Evolutionary conservation across 1,139 yeast genomes (phyloP).

Genomic region (Suhomyces taliae): DNA sequence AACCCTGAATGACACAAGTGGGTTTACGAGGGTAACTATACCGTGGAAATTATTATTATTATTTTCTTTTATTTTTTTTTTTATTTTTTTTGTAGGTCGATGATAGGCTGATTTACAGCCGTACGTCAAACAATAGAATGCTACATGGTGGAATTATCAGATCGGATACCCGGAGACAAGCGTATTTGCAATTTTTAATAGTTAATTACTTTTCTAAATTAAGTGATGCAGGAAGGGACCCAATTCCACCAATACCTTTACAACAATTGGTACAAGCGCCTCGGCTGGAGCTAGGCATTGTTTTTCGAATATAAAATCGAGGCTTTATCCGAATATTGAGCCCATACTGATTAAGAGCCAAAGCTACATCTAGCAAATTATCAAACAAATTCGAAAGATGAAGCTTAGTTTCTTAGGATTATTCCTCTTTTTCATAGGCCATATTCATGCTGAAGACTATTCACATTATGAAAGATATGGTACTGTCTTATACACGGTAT

Average conservation of each 20-base stretch:
- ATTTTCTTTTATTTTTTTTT: too few species aligned
- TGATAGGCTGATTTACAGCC: slow-evolving; percentile 5
- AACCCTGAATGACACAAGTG: background rate
- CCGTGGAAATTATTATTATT: too few species aligned
- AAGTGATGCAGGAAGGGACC: background rate
- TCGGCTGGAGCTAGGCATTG: background rate
- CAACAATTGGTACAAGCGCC: background rate
- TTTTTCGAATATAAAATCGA: background rate
- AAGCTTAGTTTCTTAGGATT: background rate
- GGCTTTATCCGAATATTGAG: background rate
- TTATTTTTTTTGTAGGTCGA: background rate
- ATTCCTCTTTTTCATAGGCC: background rate
- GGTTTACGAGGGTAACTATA: background rate
- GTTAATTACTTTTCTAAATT: background rate
- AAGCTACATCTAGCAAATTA: too few species aligned
- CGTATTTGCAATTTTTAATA: background rate
- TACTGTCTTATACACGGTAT: slow-evolving; percentile 5
- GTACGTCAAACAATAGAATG: background rate
- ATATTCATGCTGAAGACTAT: background rate
- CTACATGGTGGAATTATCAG: background rate
- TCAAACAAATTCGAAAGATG: background rate
- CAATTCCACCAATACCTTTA: background rate
- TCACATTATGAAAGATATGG: slow-evolving; percentile 7
- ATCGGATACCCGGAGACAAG: background rate
- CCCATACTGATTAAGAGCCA: background rate